Base-by-base conservation (phyloP, 345 rosid species). In the Sisymbrium irio region DNA sequence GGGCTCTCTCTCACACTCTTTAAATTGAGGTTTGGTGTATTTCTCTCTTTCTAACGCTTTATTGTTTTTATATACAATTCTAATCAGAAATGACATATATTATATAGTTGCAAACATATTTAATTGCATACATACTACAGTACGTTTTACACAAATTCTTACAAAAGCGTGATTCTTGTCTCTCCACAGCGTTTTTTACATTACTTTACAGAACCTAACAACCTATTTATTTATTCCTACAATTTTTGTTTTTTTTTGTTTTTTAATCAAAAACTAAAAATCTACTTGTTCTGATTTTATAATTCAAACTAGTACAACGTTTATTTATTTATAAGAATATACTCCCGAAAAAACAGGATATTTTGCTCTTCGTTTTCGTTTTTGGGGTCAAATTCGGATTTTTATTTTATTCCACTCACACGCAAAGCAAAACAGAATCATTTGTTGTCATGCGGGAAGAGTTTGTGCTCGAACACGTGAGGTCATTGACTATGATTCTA, bases 401-500 rank as follows among this genome's bases (percentile, higher is more conserved):
- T 40, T 13, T 35, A 19, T 69, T 15, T 15, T 13, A 15, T 39
- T 62, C 0, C 3, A 13, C 7, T 7, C 25, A 20, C 19, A n/a
- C 35, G 58, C 39, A 40, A 51, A 67, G 78, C 78, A 40, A 28
- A 49, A 67, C 50, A 41, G 53, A 74, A 66, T 6, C 6, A 58
- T 30, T 37, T 57, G 61, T 57, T 66, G 67, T 47, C 25, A 37
- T 25, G 61, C 4, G 3, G 18, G 25, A 73, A 58, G 27, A 20
- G 7, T 30, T 44, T 15, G 55, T 40, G 73, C 17, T 56, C 13
- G 15, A 51, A 67, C 78, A 75, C 73, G 78, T 60, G 74, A 75
- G 56, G 8, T 49, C 67, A 30, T 28, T 59, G 67, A 56, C 50
- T 20, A 10, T 33, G 9, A 19, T 4, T 22, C 27, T 22, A 1